Conservation (phyloP, 805 yeast genomes). For the Sugiyamaella qingdaonensis region DNA sequence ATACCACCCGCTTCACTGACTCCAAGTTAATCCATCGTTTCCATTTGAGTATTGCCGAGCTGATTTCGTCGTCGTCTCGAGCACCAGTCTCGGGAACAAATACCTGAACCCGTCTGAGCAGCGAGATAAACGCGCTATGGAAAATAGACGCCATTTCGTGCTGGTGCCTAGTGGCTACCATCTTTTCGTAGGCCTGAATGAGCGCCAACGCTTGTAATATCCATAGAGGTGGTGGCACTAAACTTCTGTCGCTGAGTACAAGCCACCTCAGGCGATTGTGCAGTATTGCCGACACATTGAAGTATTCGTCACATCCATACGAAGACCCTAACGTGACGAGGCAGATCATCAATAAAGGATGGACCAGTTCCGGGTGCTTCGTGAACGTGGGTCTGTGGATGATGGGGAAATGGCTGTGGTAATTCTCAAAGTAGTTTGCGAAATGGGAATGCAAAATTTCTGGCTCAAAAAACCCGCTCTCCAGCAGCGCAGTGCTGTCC, state of each 20-base stretch:
- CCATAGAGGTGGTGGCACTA: constrained; percentile 29
- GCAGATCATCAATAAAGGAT: constrained; percentile 25
- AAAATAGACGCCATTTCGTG: constrained; percentile 29
- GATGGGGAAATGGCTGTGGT: constrained; percentile 31
- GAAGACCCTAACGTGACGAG: constrained; percentile 27
- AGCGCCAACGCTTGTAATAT: constrained; percentile 26
- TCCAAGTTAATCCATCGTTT: constrained; percentile 27
- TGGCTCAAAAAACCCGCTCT: constrained; percentile 22
- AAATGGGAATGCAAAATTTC: constrained; percentile 20
- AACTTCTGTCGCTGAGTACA: constrained; percentile 25
- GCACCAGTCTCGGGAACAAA: background rate
- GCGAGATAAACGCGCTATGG: constrained; percentile 28
- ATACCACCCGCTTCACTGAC: constrained; percentile 24
- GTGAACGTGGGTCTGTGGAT: constrained; percentile 24
- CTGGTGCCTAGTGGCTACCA: constrained; percentile 27
- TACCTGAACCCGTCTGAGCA: constrained; percentile 20
- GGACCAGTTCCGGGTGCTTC: constrained; percentile 22
- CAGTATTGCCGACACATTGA: constrained; percentile 22
- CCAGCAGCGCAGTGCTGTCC: constrained; percentile 12
- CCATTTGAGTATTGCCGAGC: constrained; percentile 19
- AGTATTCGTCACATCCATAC: constrained; percentile 24
- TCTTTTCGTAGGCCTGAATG: constrained; percentile 28
- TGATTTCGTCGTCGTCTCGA: constrained; percentile 1
- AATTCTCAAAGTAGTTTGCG: constrained; percentile 24
- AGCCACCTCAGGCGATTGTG: constrained; percentile 27